Evolutionary conservation across 2,329 filamentous ascomycete genomes (phyloP), one percentile per base, ranked within the genome.

Genomic region (Fusarium gaditjirri): DNA sequence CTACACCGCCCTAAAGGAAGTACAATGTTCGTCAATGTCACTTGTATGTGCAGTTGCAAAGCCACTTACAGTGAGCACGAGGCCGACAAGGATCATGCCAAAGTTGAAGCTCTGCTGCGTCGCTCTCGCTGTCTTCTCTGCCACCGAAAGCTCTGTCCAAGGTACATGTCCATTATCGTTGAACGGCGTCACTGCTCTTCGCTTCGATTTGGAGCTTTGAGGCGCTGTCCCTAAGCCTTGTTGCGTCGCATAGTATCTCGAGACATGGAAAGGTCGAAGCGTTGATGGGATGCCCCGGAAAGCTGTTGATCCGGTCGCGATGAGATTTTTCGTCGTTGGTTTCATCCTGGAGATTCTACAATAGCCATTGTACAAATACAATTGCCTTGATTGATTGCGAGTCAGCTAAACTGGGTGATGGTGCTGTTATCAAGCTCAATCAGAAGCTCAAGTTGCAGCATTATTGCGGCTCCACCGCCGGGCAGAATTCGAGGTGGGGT

Each of bases 101-200:
- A 97, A 90, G 82, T 98, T 98, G 84, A 97, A 92, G 21, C 92
- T 93, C 81, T 98, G 95, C 81, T 98, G 95, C 2, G 94, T 95
- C 13, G 94, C 93, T 42, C 95, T 89, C 29, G 92, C 92, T 6
- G 91, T 90, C 81, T 97, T 98, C 80, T 98, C 95, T 52, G 84
- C 84, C 0, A 83, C 84, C 2, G 91, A 94, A 5, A 98, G 87
- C 60, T 96, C 87, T 6, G 85, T 87, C 95, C 95, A 98, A 8
- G 90, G 89, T 3, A 97, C 90, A 71, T 88, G 87, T 12, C 95
- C 95, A 77, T 94, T 92, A 76, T 98, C 95, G 76, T 94, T 96
- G 77, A 95, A 91, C 0, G 95, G 89, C 0, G 94, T 97, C 31
- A 98, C 90, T 42, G 90, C 87, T 77, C 88, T 91, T 59, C 93